phyloP scores from a whole-genome alignment of 2,329 filamentous ascomycete species.

The Ustulina deusta region DNA sequence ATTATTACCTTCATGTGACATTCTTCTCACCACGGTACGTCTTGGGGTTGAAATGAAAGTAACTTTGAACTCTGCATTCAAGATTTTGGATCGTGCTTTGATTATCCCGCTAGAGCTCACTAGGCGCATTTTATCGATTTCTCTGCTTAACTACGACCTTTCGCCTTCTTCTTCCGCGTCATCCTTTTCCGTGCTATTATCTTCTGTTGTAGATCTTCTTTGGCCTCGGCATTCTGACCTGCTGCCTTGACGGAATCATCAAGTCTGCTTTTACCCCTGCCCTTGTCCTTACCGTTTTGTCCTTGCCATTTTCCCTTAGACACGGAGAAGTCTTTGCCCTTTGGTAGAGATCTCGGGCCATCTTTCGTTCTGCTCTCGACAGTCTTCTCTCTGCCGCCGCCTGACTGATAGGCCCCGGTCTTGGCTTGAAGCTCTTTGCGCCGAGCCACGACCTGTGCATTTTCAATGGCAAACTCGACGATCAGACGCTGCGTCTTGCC shows the following conservation, averaged over 20 bases:
- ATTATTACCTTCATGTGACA: background rate
- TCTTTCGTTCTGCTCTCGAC: conserved; percentile 27
- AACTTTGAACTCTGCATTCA: background rate
- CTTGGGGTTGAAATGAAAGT: background rate
- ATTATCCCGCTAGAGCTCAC: background rate
- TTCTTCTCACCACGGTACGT: background rate
- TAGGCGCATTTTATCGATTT: background rate
- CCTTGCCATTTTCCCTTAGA: conserved; percentile 47
- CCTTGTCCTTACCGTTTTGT: conserved; percentile 25
- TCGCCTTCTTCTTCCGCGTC: conserved; percentile 76
- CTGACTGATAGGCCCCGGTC: conserved; percentile 32
- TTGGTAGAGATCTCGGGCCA: conserved; percentile 29
- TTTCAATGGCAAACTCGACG: conserved; percentile 98
- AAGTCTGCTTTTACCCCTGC: conserved; percentile 34
- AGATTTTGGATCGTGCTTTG: background rate
- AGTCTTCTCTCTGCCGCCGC: conserved; percentile 28
- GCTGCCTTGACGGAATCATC: conserved; percentile 42
- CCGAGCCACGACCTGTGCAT: conserved; percentile 91
- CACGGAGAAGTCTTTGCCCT: conserved; percentile 52
- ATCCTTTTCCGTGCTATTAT: conserved; percentile 89
- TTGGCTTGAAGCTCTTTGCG: conserved; percentile 68
- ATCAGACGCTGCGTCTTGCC: conserved; percentile 91
- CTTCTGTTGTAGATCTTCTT: conserved; percentile 68
- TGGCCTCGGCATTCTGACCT: conserved; percentile 46
- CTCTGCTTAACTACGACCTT: conserved; percentile 49